Conservation (phyloP, 164 flowering plant genomes). For the Pachysandra terminalis region DNA sequence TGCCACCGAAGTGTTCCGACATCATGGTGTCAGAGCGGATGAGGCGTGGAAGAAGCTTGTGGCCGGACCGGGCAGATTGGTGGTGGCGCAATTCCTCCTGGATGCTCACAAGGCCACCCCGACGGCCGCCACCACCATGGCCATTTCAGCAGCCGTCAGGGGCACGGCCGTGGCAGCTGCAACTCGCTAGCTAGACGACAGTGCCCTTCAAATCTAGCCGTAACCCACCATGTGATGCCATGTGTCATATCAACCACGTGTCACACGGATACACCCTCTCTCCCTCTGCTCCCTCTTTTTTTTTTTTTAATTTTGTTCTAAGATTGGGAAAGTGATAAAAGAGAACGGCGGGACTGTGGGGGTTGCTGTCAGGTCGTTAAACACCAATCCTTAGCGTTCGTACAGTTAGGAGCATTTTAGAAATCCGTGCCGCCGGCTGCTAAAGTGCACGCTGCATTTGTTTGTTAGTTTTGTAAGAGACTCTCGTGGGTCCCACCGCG, state of each 20-base stretch:
- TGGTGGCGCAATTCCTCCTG: conserved; percentile 39
- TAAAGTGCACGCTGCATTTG: too few relatives aligned
- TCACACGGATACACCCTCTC: neutral
- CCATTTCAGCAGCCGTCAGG: neutral
- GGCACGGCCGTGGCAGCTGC: neutral
- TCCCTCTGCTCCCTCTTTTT: too few relatives aligned
- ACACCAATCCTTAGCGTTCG: neutral
- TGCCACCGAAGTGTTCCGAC: conserved; percentile 56
- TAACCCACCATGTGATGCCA: neutral
- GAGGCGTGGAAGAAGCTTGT: conserved; percentile 61
- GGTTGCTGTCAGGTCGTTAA: neutral
- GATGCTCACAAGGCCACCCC: neutral
- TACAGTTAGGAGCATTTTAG: neutral
- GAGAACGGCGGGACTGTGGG: too few relatives aligned
- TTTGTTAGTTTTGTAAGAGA: too few relatives aligned
- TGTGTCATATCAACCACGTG: neutral
- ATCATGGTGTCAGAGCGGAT: conserved; percentile 32
- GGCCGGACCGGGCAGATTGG: conserved; percentile 31
- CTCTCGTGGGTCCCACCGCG: too few relatives aligned
- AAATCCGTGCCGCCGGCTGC: neutral
- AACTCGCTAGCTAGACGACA: neutral
- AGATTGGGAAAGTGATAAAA: too few relatives aligned
- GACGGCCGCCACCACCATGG: neutral
- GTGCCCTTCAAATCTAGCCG: neutral
- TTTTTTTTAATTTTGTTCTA: too few relatives aligned